These are phyloP conservation scores for Boletus rubescentipes DNA, from an alignment of 768 basidiomycete species.

Conservation along the genomic window DNA sequence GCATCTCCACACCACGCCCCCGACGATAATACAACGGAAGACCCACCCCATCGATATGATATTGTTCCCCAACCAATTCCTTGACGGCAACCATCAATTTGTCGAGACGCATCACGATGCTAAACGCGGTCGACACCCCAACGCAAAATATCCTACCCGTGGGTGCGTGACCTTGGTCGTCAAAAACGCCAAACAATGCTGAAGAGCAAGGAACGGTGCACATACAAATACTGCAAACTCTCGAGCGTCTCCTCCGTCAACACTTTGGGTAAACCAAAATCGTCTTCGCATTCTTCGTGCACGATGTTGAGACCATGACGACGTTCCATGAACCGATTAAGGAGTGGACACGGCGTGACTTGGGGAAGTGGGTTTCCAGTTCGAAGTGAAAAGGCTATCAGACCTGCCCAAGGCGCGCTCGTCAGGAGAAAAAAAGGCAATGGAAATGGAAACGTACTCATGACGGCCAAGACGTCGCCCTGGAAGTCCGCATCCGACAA, in stretches of 20 bases:
- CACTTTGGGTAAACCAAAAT: constrained; percentile 68
- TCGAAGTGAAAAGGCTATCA: constrained; percentile 74
- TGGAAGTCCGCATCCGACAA: constrained; percentile 79
- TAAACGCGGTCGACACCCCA: constrained; percentile 67
- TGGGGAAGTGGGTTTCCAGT: constrained; percentile 78
- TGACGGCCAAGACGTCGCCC: constrained; percentile 81
- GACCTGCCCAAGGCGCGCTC: constrained; percentile 41
- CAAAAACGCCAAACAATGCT: no score
- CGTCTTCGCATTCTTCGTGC: constrained; percentile 68
- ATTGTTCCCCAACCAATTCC: constrained; percentile 84
- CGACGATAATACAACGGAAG: constrained; percentile 22
- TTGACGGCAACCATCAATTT: constrained; percentile 78
- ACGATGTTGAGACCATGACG: constrained; percentile 68
- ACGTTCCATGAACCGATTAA: constrained; percentile 45
- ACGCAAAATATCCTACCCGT: constrained; percentile 55
- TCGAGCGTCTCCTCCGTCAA: constrained; percentile 73
- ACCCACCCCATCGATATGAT: constrained; percentile 73
- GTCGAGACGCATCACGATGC: constrained; percentile 70
- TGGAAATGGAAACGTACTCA: constrained; percentile 47
- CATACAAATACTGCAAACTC: constrained; percentile 78
- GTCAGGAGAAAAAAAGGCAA: no score
- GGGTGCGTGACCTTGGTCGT: no score
- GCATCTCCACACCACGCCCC: constrained; percentile 31
- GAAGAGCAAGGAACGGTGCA: constrained; percentile 1
- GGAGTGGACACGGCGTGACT: constrained; percentile 75